Conservation (phyloP, 2,329 filamentous ascomycete species). For the Trichoderma hamatum region DNA sequence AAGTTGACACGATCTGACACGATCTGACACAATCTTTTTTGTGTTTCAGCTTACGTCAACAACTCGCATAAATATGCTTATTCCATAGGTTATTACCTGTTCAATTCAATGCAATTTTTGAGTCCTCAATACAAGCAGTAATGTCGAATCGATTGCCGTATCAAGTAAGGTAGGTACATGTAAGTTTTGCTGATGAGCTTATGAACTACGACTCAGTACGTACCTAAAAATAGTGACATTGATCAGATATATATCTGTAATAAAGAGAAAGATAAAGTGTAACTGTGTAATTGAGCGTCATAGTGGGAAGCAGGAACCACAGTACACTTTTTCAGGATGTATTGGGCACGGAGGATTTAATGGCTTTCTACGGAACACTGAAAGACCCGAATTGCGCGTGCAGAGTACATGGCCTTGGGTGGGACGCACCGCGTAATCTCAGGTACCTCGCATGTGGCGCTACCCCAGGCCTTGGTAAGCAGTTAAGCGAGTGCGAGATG, state of each 20-base stretch:
- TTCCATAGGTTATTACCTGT: not conserved
- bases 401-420: not conserved
- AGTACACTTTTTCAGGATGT: not conserved
- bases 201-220: not conserved
- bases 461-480: not conserved
- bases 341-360: not conserved
- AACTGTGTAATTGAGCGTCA: not conserved
- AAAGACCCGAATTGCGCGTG: not conserved
- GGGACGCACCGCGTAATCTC: not conserved
- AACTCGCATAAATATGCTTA: not conserved
- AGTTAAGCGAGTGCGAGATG: constrained; percentile 1
- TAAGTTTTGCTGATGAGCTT: not conserved
- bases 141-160: not conserved
- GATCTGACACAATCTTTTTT: not conserved
- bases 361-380: not conserved
- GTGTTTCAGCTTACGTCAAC: not conserved
- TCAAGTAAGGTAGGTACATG: not conserved
- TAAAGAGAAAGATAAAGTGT: not conserved
- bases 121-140: not conserved
- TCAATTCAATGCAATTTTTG: not conserved
- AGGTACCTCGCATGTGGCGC: not conserved
- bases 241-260: not conserved
- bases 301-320: not conserved
- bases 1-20: no score
- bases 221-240: not conserved